These are phyloP conservation scores for Sarocladium kiliense DNA, from an alignment of 2,329 filamentous ascomycete species.

Conservation along the genomic window DNA sequence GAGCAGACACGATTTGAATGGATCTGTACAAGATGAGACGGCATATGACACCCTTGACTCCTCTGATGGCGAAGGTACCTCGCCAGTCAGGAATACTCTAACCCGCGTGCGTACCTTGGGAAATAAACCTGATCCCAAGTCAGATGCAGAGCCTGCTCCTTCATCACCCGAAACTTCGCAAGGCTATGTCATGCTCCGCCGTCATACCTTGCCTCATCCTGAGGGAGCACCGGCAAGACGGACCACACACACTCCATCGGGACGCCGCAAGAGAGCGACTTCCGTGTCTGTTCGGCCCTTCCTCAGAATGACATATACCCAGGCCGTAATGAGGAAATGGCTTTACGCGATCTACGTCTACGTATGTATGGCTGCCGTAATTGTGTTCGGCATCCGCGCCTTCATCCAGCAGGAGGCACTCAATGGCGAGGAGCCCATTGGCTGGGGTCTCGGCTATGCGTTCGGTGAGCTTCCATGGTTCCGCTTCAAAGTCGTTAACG, in stretches of 20 bases:
- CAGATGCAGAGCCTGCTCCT: conserved; percentile 13
- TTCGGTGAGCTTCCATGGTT: conserved; percentile 73
- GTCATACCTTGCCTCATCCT: conserved; percentile 49
- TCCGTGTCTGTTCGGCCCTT: conserved; percentile 66
- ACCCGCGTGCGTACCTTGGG: conserved; percentile 26
- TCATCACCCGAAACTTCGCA: conserved; percentile 16
- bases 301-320: conserved; percentile 70
- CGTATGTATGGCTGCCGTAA: conserved; percentile 55
- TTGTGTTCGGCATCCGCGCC: conserved; percentile 65
- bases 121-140: conserved; percentile 10
- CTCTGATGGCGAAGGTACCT: conserved; percentile 22
- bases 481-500: conserved; percentile 63
- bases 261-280: conserved; percentile 59
- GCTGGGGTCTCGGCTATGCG: conserved; percentile 88
- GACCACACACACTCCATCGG: conserved; percentile 53
- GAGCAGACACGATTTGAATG: conserved; percentile 29
- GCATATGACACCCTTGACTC: conserved; percentile 25
- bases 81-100: conserved; percentile 15
- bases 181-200: conserved; percentile 22
- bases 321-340: conserved; percentile 76
- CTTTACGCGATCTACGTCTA: conserved; percentile 80
- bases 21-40: conserved; percentile 22
- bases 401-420: conserved; percentile 67
- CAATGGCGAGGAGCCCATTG: conserved; percentile 70
- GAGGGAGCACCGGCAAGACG: conserved; percentile 29